These are phyloP conservation scores for Aulographum hederae DNA, from an alignment of 2,329 filamentous ascomycete genomes.

Conservation along the genomic window DNA sequence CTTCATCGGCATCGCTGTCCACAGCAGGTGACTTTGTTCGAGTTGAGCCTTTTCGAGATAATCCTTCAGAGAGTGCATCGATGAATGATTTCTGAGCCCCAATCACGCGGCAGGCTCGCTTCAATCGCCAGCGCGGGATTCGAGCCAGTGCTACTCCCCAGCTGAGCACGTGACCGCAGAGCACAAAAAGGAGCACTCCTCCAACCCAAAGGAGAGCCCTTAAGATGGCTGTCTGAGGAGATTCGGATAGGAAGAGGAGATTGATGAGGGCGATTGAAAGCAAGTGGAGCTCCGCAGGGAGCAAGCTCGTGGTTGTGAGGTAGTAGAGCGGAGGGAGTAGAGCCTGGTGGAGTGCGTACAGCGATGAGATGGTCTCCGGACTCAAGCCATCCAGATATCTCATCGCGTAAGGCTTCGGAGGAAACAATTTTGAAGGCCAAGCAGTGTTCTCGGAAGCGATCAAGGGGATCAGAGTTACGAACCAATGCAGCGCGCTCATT, in stretches of 20 bases:
- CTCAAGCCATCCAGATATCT: slow-evolving; percentile 21
- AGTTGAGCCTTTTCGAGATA: slow-evolving; percentile 1
- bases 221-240: slow-evolving; percentile 30
- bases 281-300: slow-evolving; percentile 74
- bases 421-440: slow-evolving; percentile 15
- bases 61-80: slow-evolving; percentile 11
- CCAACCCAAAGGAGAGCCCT: slow-evolving; percentile 32
- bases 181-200: slow-evolving; percentile 56
- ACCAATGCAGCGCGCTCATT: slow-evolving; percentile 60
- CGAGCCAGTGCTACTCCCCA: slow-evolving; percentile 77
- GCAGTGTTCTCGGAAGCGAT: slow-evolving; percentile 29
- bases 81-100: slow-evolving; percentile 24
- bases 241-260: slow-evolving; percentile 55
- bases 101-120: slow-evolving; percentile 31
- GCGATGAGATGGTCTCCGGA: slow-evolving; percentile 39
- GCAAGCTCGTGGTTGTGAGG: slow-evolving; percentile 73
- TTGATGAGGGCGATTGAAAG: slow-evolving; percentile 71
- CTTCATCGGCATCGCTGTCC: slow-evolving; percentile 30
- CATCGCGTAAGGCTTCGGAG: slow-evolving; percentile 16
- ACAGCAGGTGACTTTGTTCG: slow-evolving; percentile 3
- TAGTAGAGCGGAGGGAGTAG: slow-evolving; percentile 57
- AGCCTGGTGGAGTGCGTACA: slow-evolving; percentile 73
- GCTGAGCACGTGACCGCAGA: slow-evolving; percentile 54
- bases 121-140: slow-evolving; percentile 82
- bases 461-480: slow-evolving; percentile 53